Percentiles rank a stretch among this genome's conserved stretches.
phyloP scores from a whole-genome alignment of 257 asterid genomes.

The Primulina eburnea region DNA sequence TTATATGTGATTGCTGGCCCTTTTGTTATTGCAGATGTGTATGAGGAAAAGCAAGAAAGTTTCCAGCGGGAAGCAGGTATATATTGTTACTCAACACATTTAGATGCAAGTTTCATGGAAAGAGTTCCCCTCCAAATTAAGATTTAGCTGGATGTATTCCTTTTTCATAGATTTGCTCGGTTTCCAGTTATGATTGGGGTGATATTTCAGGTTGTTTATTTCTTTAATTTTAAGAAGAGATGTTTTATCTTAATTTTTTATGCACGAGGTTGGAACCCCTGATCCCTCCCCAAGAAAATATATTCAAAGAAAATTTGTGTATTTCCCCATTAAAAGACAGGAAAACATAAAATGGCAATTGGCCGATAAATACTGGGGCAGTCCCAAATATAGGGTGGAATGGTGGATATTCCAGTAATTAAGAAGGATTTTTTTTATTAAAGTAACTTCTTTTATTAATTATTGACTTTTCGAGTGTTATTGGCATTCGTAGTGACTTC shows the following conservation, averaged over 20 bases:
- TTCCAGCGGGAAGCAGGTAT: constrained; percentile 95
- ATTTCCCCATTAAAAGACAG: not conserved
- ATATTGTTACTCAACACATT: constrained; percentile 21
- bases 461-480: not conserved
- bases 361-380: not conserved
- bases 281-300: not conserved
- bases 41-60: constrained; percentile 83
- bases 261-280: not conserved
- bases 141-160: not conserved
- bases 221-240: not conserved
- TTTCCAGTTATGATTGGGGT: constrained; percentile 9
- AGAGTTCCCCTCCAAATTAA: constrained; percentile 2
- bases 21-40: constrained; percentile 64
- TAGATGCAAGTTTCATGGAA: constrained; percentile 4
- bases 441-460: not conserved
- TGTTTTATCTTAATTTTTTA: constrained; percentile 5
- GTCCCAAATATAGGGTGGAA: not conserved
- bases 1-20: constrained; percentile 7
- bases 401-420: not conserved
- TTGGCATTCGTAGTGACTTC: not conserved
- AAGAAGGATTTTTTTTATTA: not conserved
- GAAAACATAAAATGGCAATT: not conserved
- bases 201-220: not conserved
- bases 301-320: not conserved
- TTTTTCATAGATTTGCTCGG: constrained; percentile 11